Evolutionary conservation across 2,329 filamentous ascomycete genomes (phyloP), one percentile per base, ranked within the genome.

Genomic region (Calonectria honghensis): DNA sequence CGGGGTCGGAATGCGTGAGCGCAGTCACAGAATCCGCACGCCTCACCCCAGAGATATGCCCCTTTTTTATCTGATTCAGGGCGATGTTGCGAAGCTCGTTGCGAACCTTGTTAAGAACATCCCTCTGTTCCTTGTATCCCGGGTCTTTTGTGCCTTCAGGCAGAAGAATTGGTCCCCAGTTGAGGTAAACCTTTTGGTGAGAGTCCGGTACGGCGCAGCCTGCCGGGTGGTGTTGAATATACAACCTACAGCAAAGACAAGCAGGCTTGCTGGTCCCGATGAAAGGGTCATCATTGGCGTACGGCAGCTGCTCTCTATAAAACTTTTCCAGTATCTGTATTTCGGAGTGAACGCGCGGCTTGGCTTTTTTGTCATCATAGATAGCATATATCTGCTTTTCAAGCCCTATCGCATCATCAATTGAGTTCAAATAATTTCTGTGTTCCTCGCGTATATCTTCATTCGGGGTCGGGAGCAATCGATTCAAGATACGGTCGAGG

Each of bases 261-360:
- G 89, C 86, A 0, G 85, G 85, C 78, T 91, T 91, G 78, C 88
- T 91, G 73, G 86, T 89, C 4, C 85, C 88, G 16, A 91, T 85
- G 75, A 86, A 90, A 4, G 81, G 79, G 72, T 90, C 88, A 6
- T 80, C 69, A 2, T 80, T 82, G 4, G 83, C 81, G 75, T 88
- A 90, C 0, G 20, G 31, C 1, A 85, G 75, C 67, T 10, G 11
- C 24, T 51, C n/a, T 29, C 41, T 48, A 20, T 70, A 50, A 31
- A 70, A 70, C 27, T 31, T 51, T 50, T 91, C 87, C 0, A 90
- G 79, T 14, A 61, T 63, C 41, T 70, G 84, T 4, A 90, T 80
- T 75, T 90, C 88, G 3, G 87, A 86, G 75, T 90, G 88, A 0
- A 86, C 83, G 3, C 70, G 37, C 1, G 85, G 81, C 27, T 81